phyloP scores from a whole-genome alignment of 2,329 filamentous ascomycete species.

The Nannizzia gypsea region DNA sequence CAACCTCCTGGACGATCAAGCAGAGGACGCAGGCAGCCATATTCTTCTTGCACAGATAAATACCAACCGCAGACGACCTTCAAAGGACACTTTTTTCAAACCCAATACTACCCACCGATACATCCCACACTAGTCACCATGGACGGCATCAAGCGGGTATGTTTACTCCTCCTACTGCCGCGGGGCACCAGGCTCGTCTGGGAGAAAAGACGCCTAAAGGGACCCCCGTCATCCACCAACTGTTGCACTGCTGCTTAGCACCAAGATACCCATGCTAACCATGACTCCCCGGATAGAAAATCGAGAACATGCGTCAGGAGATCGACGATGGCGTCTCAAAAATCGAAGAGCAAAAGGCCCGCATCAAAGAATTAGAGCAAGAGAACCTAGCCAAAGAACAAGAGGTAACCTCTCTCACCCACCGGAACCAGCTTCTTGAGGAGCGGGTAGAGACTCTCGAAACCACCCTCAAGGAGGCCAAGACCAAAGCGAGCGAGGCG shows the following conservation, averaged over 20 bases:
- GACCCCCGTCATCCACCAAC: not conserved
- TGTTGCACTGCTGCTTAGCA: not conserved
- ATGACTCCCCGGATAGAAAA: constrained; percentile 9
- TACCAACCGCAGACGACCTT: not conserved
- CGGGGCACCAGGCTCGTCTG: not conserved
- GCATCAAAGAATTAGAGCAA: constrained; percentile 84
- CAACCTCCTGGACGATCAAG: not conserved
- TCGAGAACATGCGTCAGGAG: constrained; percentile 70
- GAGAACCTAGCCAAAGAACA: constrained; percentile 96
- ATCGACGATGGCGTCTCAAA: constrained; percentile 72
- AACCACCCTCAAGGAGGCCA: constrained; percentile 67
- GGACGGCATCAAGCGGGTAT: constrained; percentile 85
- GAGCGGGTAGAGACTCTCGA: constrained; percentile 87
- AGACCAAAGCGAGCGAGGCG: constrained; percentile 73
- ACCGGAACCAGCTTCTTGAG: constrained; percentile 91
- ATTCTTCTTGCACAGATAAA: not conserved
- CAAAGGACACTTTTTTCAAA: constrained; percentile 4
- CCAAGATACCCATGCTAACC: not conserved
- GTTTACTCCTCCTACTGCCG: constrained; percentile 25
- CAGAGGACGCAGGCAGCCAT: not conserved
- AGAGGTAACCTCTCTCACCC: constrained; percentile 88
- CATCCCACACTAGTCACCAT: constrained; percentile 39
- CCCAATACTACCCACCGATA: constrained; percentile 19
- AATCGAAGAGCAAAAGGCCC: constrained; percentile 74
- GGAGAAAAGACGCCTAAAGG: not conserved